A percentile compares a stretch with the other conserved stretches of the same genome.
Conservation (phyloP, 1,284 basidiomycete genomes). For the Vanrija sp. region DNA sequence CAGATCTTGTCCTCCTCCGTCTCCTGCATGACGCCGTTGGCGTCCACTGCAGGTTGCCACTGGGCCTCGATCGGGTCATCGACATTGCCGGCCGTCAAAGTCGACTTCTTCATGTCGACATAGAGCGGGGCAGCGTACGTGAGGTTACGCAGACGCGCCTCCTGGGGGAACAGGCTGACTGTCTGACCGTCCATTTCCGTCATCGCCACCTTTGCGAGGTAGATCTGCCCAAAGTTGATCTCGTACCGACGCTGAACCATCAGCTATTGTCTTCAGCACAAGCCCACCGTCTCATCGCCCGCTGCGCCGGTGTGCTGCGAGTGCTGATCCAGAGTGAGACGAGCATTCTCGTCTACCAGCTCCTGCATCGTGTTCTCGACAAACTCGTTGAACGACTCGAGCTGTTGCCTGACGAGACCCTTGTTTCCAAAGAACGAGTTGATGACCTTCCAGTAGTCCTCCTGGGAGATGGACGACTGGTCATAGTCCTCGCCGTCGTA, state of each 20-base stretch:
- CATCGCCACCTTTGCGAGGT: constrained; percentile 87
- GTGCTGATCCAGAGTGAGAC: constrained; percentile 91
- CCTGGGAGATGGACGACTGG: constrained; percentile 72
- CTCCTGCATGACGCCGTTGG: constrained; percentile 61
- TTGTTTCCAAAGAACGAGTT: constrained; percentile 95
- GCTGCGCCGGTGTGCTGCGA: constrained; percentile 89
- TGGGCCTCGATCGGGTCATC: constrained; percentile 68
- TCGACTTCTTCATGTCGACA: constrained; percentile 89
- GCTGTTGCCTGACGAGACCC: constrained; percentile 94
- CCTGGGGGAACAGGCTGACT: constrained; percentile 92
- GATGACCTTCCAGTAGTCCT: constrained; percentile 94
- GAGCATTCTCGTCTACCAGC: constrained; percentile 91
- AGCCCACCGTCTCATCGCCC: constrained; percentile 60
- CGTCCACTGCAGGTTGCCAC: constrained; percentile 64
- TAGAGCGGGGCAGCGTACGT: constrained; percentile 86
- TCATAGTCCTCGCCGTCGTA: constrained; percentile 46
- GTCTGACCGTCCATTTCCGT: constrained; percentile 95
- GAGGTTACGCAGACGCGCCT: constrained; percentile 82
- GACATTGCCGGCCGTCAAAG: constrained; percentile 67
- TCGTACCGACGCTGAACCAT: constrained; percentile 79
- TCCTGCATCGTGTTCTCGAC: constrained; percentile 99
- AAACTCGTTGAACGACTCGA: constrained; percentile 98
- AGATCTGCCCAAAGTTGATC: constrained; percentile 97
- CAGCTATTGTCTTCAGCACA: constrained; percentile 5
- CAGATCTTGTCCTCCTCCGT: constrained; percentile 80